Base-by-base conservation (phyloP, 2,329 filamentous ascomycete species). In the Curvularia eragrostidis region DNA sequence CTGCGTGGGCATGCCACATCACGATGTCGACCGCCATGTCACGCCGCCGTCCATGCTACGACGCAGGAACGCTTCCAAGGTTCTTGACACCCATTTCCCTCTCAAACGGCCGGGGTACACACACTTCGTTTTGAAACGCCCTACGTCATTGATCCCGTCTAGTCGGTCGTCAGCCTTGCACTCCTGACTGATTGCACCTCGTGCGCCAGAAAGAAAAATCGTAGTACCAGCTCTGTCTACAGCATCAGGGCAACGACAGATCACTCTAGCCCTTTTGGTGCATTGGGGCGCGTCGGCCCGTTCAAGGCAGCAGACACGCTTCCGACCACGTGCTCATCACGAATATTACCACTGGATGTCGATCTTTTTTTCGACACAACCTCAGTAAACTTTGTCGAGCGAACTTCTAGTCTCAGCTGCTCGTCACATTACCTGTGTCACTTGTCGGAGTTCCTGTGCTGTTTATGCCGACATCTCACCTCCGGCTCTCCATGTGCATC, bases 401-500 rank as follows among this genome's bases (percentile, higher is more conserved):
- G 32, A 41, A 43, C 52, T 19, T 18, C 18, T 51, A 36, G 54
- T 48, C 55, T 52, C 32, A 42, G 44, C 39, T 52, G 44, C 10
- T 24, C 34, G 32, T 24, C 13, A 5, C 10, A 12, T 36, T 10
- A 21, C 30, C 19, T 36, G 23, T 26, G n/a, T n/a, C n/a, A 44
- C 18, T 41, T 7, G 53, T 69, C 69, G 67, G 69, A 30, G 58
- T 46, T 68, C 24, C 43, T n/a, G n/a, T 28, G 46, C 24, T 38
- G 50, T 57, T 68, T 67, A 63, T 61, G 59, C 71, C 72, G 72
- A 72, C 60, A 60, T 66, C 43, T 57, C 32, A 52, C 50, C 50
- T 43, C 58, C 70, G 72, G 72, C 72, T 75, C 72, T 74, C 72
- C 72, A 61, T 54, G 23, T 56, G 28, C 38, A 59, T 46, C 47